Evolutionary conservation across 2,329 filamentous ascomycete species (phyloP), one percentile per base, ranked within the genome.

Genomic region (Alternaria alternata): DNA sequence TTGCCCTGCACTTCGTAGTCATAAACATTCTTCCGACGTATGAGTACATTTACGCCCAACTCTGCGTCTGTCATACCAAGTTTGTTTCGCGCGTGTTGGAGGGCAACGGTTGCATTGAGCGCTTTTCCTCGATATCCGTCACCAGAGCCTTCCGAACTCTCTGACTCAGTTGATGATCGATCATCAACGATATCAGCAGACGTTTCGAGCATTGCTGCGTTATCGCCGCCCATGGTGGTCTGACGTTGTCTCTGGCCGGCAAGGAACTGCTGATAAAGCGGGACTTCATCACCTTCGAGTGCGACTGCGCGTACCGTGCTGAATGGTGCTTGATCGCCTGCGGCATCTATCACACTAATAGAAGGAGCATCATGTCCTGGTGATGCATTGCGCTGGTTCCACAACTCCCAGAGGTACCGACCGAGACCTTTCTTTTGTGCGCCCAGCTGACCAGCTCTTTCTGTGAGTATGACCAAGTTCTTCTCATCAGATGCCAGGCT

Each of bases 1-100:
- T 97, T 97, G 36, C 91, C 91, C 41, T 93, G 87, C 1, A 97
- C 91, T 73, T 97, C 93, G 69, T 92, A 99, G 78, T 99, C 95
- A 75, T 95, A 92, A n/a, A 96, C 89, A 14, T 90, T 91, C 75
- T 94, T 96, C 68, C 91, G 90, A 68, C 95, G 92, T 41, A 98
- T 85, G 9, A 99, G 83, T 48, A 99, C 88, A 67, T 96, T 97
- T 66, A 98, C 89, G 18, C 95, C 95, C 3, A 98, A 84, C 69
- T 98, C 95, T 65, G 94, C 92, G 67, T 97, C 94, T 54, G 88
- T 94, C 39, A 96, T 83, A 0, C 91, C 92, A 24, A 94, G 87
- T 77, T 97, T 97, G 42, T 75, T 74, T 62, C 93, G 88, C 64
- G 91, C 89, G 78, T 97, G 93, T 8, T 91, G 92, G 70, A 97